Evolutionary conservation across 768 basidiomycete genomes (phyloP), one percentile per base, ranked within the genome.

Genomic region (Lactarius sanguifluus): DNA sequence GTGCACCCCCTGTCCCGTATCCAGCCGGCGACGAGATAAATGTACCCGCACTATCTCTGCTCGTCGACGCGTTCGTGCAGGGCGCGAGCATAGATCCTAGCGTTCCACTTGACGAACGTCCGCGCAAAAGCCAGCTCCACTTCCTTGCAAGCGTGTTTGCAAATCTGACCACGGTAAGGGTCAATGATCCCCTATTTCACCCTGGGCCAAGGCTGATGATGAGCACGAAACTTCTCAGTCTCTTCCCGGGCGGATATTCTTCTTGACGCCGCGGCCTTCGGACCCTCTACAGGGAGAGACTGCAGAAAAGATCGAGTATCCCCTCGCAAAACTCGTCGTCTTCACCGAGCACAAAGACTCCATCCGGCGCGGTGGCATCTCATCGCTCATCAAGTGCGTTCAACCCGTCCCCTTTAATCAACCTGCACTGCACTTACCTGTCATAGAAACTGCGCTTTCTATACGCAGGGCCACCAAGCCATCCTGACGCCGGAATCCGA

Each of bases 101-200:
- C 18, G 76, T 76, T 20, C 82, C 85, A 30, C 74, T 79, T 1
- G 79, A 80, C 30, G 82, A 83, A 71, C 81, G 82, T 57, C 74
- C 76, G 50, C 79, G 88, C 55, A 95, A 94, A 77, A 93, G 88
- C 57, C 81, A 89, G 56, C 81, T 96, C 20, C 91, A 98, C 77
- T 98, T 98, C 77, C 80, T 98, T 25, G 88, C 96, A 1, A 92
- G 89, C 69, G 96, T 98, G 15, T 97, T 98, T 73, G 94, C 95
- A 13, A 98, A 98, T 74, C 77, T 97, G 63, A 90, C 85, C 60
- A 83, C 85, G 70, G 96, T 95, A 73, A 30, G 4, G 13, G 13
- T 73, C 20, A 5, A 15, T 36, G 36, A 30, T 5, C 5, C 41
- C 12, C 28, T 13, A 12, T 34, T 34, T 40, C 25, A 2, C 10